A percentile compares a stretch with the other conserved stretches of the same genome.
Conservation (phyloP, 805 yeast genomes). For the Cyberlindnera samutprakarnensis region DNA sequence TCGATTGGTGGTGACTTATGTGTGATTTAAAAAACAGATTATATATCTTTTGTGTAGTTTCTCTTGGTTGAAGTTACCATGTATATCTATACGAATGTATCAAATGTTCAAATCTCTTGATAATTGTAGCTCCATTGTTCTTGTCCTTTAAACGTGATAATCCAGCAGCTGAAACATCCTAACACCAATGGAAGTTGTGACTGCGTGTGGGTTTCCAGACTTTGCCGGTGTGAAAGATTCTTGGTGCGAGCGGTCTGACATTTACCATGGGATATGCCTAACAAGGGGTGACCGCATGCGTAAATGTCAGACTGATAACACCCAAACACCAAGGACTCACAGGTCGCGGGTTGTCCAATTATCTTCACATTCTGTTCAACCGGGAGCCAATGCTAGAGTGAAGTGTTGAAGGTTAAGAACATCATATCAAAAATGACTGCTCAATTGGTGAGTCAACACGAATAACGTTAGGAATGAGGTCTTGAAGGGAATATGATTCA, state of each 20-base stretch:
- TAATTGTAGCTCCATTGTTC: neutral
- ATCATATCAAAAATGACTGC: slow-evolving; percentile 23
- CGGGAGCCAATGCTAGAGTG: slow-evolving; percentile 4
- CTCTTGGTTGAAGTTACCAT: too few species aligned
- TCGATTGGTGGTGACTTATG: too few species aligned
- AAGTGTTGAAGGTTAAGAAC: slow-evolving; percentile 3
- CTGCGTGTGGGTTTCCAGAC: slow-evolving; percentile 4
- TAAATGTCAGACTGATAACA: slow-evolving; percentile 7
- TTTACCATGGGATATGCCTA: too few species aligned
- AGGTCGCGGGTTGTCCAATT: too few species aligned
- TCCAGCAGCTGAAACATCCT: neutral
- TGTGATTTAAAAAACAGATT: too few species aligned
- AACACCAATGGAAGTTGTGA: slow-evolving; percentile 4
- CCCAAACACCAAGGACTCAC: slow-evolving; percentile 17
- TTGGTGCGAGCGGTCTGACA: neutral
- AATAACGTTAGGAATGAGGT: too few species aligned
- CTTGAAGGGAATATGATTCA: neutral
- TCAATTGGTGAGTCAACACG: slow-evolving; percentile 26
- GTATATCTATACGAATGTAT: too few species aligned
- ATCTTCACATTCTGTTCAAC: slow-evolving; percentile 4
- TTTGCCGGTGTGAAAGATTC: slow-evolving; percentile 1
- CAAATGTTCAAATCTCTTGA: neutral
- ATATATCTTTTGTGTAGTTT: too few species aligned
- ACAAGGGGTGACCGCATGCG: slow-evolving; percentile 2
- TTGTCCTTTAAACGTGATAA: too few species aligned